Evolutionary conservation across 2,329 filamentous ascomycete genomes (phyloP), one percentile per base, ranked within the genome.

Genomic region (Exophiala sp.): DNA sequence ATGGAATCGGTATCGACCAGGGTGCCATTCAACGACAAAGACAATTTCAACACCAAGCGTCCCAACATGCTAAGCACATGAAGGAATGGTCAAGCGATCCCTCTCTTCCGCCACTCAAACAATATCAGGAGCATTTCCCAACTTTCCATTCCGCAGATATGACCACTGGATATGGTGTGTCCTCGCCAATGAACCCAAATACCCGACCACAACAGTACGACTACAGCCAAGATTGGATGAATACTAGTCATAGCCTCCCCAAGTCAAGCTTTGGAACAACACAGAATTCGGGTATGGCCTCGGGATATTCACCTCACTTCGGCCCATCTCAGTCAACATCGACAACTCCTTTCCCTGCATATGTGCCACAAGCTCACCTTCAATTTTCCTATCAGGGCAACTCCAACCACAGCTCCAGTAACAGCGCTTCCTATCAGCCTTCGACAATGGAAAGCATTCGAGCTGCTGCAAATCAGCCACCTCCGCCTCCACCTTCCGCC

Each of bases 211-310:
- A 53, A 24, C 50, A 55, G 24, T 56, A 53, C 41, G 49, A 57
- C 21, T 59, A 51, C 22, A 59, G 51, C 29, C 52, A 55, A 32
- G 53, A 61, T 29, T 61, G 58, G 58, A 58, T 61, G 53, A 56
- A 47, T 29, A 50, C 57, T 24, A 29, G 13, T 16, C 13, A 43
- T 24, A 24, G 32, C 27, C 46, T 41, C 18, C 34, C 19, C 23
- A 37, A 52, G 24, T 18, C 47, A 24, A 43, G 44, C 41, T 48
- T 43, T 38, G 51, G 27, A 22, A 23, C 43, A 21, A 18, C 44
- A 30, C 51, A 43, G 24, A 47, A 48, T 37, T 43, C 51, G 10
- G 51, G 43, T 18, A 35, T 57, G 29, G 43, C 51, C 23, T 53
- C 54, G 6, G 48, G 51, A 49, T 30, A 52, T 13, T 38, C 48